Base-by-base conservation (phyloP, 768 basidiomycete genomes). In the Postia placenta region DNA sequence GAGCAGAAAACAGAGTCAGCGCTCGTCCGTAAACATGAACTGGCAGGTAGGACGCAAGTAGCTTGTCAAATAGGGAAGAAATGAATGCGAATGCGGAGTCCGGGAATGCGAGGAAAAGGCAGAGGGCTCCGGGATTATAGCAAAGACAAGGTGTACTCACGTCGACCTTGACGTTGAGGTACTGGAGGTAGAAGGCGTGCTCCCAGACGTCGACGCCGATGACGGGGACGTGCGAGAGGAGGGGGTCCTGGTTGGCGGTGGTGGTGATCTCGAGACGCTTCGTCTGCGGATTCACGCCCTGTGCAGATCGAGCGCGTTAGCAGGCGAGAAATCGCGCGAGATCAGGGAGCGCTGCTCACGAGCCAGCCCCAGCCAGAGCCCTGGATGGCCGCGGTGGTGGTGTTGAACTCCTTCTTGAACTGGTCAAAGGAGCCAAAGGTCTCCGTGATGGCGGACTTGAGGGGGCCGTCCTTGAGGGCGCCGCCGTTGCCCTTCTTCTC, bases 361-460 rank as follows among this genome's bases (percentile, higher is more conserved):
- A 96, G 76, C 94, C 93, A 97, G 53, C 91, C 93, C 93, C 94
- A 96, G 35, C 92, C 93, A 45, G 86, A 89, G 23, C 93, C 94
- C 64, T 96, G 94, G 51, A 97, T 90, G 27, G 69, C 89, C 36
- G 83, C 81, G 38, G 92, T 91, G 37, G 84, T 76, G 28, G 87
- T 69, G 68, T 95, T 97, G 69, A 96, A 85, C 63, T 91, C 78
- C 60, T 79, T 82, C 70, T 81, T 82, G 57, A 96, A 63, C 45
- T 67, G 71, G 0, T 93, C 89, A 53, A 91, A 56, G 50, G 74
- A 72, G 47, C 90, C 91, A 58, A 84, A 97, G 27, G 73, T 64
- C 19, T 70, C 57, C 5, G 65, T 63, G 59, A 95, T 81, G 39
- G 85, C 82, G 0, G 67, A 52, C 67, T 84, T 88, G 62, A 92